A percentile compares a stretch with the other conserved stretches of the same genome.
Evolutionary conservation across 371 early-diverging fungal genomes (phyloP).

Genomic region (Saksenaea vasiformis): DNA sequence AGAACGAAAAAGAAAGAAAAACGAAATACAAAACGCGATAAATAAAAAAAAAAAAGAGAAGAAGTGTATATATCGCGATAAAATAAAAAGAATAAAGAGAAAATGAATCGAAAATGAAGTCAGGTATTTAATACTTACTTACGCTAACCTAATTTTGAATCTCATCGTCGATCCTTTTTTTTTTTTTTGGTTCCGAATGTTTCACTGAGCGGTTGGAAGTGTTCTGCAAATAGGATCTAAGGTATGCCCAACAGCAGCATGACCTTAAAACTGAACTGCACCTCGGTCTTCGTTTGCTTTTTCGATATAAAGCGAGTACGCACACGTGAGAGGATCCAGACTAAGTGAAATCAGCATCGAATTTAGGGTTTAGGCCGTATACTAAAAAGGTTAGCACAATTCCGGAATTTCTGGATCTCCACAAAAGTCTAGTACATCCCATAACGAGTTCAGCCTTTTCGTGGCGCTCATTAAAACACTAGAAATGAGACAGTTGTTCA

Average conservation of each 20-base stretch:
- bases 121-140: not conserved
- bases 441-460: too few relatives aligned
- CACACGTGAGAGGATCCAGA: too few relatives aligned
- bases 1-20: not conserved
- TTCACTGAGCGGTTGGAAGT: not conserved
- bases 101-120: constrained; percentile 2
- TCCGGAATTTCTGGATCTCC: not conserved
- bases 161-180: not conserved
- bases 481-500: too few relatives aligned
- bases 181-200: not conserved
- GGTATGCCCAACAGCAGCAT: not conserved
- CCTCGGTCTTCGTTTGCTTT: too few relatives aligned
- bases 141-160: not conserved
- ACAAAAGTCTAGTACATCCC: not conserved
- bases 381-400: too few relatives aligned
- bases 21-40: not conserved
- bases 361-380: too few relatives aligned
- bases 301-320: too few relatives aligned
- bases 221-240: not conserved
- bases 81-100: not conserved
- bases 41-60: not conserved
- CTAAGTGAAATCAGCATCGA: too few relatives aligned
- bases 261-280: too few relatives aligned
- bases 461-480: too few relatives aligned
- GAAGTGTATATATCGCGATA: not conserved